Evolutionary conservation across 1,139 yeast genomes (phyloP).

Genomic region (Diutina neorugosa): DNA sequence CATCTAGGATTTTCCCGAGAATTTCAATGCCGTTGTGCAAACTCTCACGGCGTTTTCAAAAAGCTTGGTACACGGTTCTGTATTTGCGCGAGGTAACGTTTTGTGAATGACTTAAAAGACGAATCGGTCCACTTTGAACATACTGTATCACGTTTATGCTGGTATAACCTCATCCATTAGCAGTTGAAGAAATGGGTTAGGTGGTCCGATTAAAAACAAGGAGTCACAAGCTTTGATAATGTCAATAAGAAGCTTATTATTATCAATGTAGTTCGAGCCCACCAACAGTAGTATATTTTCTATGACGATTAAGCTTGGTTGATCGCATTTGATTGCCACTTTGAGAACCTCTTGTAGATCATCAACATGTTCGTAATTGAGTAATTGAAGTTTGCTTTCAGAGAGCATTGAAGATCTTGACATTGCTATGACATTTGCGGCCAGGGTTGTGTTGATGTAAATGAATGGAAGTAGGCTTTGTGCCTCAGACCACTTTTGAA

Average conservation of each 20-base stretch:
- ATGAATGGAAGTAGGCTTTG: background rate
- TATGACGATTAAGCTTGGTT: background rate
- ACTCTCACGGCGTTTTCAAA: no score
- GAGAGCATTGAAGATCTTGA: background rate
- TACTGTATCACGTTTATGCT: background rate
- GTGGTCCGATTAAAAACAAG: background rate
- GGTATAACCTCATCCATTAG: background rate
- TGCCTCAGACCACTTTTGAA: background rate
- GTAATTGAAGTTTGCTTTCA: background rate
- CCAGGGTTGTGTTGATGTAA: background rate
- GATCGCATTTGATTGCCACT: background rate
- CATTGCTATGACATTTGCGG: background rate
- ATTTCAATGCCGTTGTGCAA: no score
- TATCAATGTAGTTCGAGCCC: background rate
- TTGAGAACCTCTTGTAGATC: background rate
- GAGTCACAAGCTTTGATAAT: background rate
- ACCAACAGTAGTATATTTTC: background rate
- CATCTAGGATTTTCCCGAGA: no score
- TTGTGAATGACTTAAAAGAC: background rate
- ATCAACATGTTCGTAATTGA: background rate
- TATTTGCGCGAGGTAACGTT: no score
- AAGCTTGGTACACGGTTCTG: no score
- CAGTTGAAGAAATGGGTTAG: background rate
- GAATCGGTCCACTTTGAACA: background rate
- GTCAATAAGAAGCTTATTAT: background rate